Evolutionary conservation across 148 eudicot species (phyloP), one percentile per base, ranked within the genome.

Genomic region (Amaranthus cruentus): DNA sequence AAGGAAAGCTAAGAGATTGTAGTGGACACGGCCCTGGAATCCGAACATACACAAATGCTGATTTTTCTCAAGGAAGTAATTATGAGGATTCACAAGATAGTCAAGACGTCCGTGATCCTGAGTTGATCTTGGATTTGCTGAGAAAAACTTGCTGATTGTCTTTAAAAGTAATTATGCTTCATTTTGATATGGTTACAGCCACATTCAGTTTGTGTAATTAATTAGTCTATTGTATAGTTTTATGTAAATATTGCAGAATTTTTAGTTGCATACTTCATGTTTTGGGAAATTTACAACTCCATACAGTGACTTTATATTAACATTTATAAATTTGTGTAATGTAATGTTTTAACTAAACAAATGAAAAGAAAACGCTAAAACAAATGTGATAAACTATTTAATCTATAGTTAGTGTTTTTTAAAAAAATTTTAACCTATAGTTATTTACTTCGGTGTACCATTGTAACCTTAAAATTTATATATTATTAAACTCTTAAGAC

Each of bases 71-170:
- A 68, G 94, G 89, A 60, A 86, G 38, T 28, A 28, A 50, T 48
- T 44, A 87, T 55, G 92, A 88, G 64, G 98, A 90, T 73, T 91
- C 97, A 0, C 92, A 91, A 85, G 97, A 91, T 55, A 90, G 90
- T 74, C 85, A 86, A 79, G 93, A 88, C 5, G 73, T 86, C 50
- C 81, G 87, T 49, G 81, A 88, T 80, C 61, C 86, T 6, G 90
- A 82, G 62, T 47, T 91, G 58, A 90, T 92, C 78, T 80, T 87
- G 96, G 93, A 86, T 72, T 78, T 84, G 89, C 76, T 86, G 69
- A 85, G 74, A 75, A 86, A 77, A 82, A 66, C 55, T 77, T 51
- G 76, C 65, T 80, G 79, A 77, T 59, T 55, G 61, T 67, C 18
- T 47, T 4, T 7, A 7, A 73, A 64, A 60, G 52, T 13, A 14